Conservation (phyloP, 345 rosid genomes). For the Gossypium ekmanianum region DNA sequence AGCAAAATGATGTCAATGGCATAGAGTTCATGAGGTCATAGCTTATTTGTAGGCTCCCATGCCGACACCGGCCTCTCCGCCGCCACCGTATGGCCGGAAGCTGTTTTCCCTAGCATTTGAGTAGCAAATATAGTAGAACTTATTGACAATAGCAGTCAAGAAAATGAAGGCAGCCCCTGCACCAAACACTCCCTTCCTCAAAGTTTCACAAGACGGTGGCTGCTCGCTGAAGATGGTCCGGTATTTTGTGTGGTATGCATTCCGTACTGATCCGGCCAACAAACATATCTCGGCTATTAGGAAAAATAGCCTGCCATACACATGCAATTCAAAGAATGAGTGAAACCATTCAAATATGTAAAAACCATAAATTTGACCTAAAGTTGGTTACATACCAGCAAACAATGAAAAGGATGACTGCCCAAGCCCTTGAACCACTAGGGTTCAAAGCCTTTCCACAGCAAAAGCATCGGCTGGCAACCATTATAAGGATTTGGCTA, state of each 20-base stretch:
- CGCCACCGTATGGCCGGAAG: conserved; percentile 47
- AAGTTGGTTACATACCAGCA: conserved; percentile 54
- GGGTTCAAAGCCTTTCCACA: conserved; percentile 83
- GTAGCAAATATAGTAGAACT: conserved; percentile 66
- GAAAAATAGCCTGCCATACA: conserved; percentile 64
- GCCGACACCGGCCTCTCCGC: conserved; percentile 44
- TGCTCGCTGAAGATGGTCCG: conserved; percentile 55
- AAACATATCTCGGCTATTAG: conserved; percentile 75
- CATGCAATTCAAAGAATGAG: conserved; percentile 7
- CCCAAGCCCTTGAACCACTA: conserved; percentile 84
- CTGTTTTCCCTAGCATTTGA: conserved; percentile 57
- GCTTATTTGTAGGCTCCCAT: conserved; percentile 62
- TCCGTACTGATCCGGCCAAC: conserved; percentile 81
- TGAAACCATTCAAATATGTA: neutral
- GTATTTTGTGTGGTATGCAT: conserved; percentile 89
- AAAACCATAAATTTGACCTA: neutral
- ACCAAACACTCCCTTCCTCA: conserved; percentile 85
- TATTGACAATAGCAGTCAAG: conserved; percentile 65
- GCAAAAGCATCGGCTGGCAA: conserved; percentile 84
- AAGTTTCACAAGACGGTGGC: conserved; percentile 69
- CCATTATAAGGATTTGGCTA: conserved; percentile 78
- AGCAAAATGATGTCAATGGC: neutral
- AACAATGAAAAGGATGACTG: conserved; percentile 68
- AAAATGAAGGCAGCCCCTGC: conserved; percentile 93
- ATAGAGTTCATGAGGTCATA: conserved; percentile 6